Evolutionary conservation across 2,329 filamentous ascomycete genomes (phyloP), one percentile per base, ranked within the genome.

Genomic region (Fusarium sp.): DNA sequence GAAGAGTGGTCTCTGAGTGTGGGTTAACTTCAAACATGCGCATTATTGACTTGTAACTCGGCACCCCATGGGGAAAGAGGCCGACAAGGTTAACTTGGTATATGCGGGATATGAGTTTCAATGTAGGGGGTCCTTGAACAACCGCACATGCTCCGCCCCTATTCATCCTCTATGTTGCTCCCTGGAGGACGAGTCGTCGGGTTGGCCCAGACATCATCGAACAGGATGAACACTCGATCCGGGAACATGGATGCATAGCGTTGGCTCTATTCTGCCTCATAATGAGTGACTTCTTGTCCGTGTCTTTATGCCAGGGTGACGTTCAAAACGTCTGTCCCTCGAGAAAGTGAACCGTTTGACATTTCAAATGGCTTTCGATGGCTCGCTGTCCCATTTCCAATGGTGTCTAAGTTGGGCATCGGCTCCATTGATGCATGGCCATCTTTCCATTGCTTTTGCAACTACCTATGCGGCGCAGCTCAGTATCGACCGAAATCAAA

Each of bases 181-280:
- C 5, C 20, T 11, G 4, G 5, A 9, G 11, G 11, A 6, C 4
- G 18, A 52, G 11, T 52, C 47, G 6, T 6, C 14, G 27, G 27
- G 18, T 6, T 4, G 27, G 27, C 10, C 20, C 18, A 31, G 25
- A 52, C n/a, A 63, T 68, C 36, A 66, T 27, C 36, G 38, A 73
- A 22, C n/a, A 68, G 64, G 13, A 54, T 68, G 13, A 66, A 42
- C 16, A 66, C 57, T 35, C 58, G 25, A 13, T 54, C 25, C 22
- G 59, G 63, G 14, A 45, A 69, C 13, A 40, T 50, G 2, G 64
- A 45, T 22, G 45, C 47, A 68, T 60, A 45, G 35, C 47, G 66
- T 36, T 70, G 66, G 25, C 68, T 63, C 64, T 64, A 66, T 18
- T 54, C 38, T 25, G n/a, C 40, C 14, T 50, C 40, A 6, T 9